Conservation (phyloP, 371 early-diverging fungal species). For the Syncephalastrum sp. region DNA sequence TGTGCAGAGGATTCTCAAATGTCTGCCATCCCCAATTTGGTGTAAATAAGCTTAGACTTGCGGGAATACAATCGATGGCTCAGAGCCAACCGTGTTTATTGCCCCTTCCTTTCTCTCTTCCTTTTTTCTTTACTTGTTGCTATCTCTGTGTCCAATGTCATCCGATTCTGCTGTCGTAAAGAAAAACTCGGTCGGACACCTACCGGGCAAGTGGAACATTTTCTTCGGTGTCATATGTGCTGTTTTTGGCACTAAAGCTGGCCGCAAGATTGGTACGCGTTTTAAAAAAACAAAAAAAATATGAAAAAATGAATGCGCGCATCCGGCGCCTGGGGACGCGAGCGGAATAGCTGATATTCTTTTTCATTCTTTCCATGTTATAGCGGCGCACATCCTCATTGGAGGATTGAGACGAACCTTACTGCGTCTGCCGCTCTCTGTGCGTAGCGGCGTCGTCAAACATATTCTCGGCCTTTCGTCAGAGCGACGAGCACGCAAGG, state of each 20-base stretch:
- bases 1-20: no score
- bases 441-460: slow-evolving; percentile 4
- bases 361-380: neutral
- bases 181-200: no score
- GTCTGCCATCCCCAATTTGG: no score
- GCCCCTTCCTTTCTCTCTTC: no score
- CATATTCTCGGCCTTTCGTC: neutral
- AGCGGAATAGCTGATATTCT: no score
- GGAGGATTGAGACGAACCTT: slow-evolving; percentile 1
- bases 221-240: slow-evolving; percentile 11
- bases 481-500: neutral
- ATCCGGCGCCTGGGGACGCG: no score
- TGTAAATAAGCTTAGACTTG: neutral
- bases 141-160: neutral
- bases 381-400: slow-evolving; percentile 15
- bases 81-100: no score
- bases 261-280: slow-evolving; percentile 14
- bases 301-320: no score
- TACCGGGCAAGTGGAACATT: neutral
- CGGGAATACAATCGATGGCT: slow-evolving; percentile 1
- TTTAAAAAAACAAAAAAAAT: neutral
- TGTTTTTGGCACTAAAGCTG: slow-evolving; percentile 8
- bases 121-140: neutral
- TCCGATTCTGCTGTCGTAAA: neutral
- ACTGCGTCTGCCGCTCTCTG: slow-evolving; percentile 6